Conservation (phyloP, 164 flowering plant genomes). For the Buxus sempervirens region DNA sequence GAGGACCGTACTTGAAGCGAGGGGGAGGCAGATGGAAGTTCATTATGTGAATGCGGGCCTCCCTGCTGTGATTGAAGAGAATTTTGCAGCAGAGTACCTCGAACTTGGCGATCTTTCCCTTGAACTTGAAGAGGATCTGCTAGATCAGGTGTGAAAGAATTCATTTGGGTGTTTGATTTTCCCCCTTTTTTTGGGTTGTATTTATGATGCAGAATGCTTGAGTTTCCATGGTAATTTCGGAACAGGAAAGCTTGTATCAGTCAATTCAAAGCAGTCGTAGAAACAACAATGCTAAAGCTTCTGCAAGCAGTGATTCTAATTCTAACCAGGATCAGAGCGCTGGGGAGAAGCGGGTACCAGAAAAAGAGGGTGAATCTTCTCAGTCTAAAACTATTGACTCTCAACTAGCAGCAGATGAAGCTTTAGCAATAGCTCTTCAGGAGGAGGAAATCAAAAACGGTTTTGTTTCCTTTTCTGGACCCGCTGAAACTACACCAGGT, state of each 20-base stretch:
- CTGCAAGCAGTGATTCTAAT: constrained; percentile 18
- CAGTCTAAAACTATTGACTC: constrained; percentile 9
- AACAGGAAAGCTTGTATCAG: constrained; percentile 24
- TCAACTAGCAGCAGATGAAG: constrained; percentile 27
- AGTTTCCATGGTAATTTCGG: not conserved
- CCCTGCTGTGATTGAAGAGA: constrained; percentile 23
- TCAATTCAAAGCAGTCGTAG: constrained; percentile 17
- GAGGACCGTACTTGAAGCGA: constrained; percentile 12
- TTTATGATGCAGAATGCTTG: not conserved
- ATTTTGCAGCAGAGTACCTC: constrained; percentile 14
- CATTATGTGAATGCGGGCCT: constrained; percentile 17
- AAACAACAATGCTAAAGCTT: constrained; percentile 11
- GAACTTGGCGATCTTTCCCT: constrained; percentile 14
- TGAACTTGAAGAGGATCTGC: constrained; percentile 29
- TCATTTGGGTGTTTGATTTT: too few relatives aligned
- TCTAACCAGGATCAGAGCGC: constrained; percentile 12
- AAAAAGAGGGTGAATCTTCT: constrained; percentile 15
- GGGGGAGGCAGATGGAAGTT: constrained; percentile 17
- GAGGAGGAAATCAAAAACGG: constrained; percentile 22
- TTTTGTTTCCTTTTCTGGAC: constrained; percentile 11
- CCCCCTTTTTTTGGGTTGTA: not conserved
- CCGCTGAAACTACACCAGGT: constrained; percentile 17
- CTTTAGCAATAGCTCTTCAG: constrained; percentile 22
- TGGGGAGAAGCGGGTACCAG: not conserved
- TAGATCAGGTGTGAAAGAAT: constrained; percentile 23